Evolutionary conservation across 1,139 yeast species (phyloP).

Genomic region (Blastobotrys proliferans): DNA sequence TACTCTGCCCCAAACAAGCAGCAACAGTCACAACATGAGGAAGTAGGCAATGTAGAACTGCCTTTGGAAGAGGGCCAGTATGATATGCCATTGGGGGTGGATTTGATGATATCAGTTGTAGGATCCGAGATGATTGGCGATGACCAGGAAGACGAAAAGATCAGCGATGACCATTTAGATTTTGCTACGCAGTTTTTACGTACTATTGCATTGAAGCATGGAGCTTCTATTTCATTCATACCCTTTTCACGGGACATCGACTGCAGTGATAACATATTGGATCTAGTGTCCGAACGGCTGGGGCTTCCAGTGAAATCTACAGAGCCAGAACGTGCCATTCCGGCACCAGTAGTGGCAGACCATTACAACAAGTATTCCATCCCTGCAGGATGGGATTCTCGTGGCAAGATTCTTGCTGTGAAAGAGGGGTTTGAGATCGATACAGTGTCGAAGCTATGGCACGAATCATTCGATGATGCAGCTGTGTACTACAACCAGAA

Average conservation of each 20-base stretch:
- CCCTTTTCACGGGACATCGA: constrained; percentile 18
- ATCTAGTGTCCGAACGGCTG: constrained; percentile 26
- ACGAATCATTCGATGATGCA: not conserved
- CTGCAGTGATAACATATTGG: constrained; percentile 13
- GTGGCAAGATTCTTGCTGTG: constrained; percentile 33
- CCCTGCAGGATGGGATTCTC: constrained; percentile 41
- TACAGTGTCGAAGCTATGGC: constrained; percentile 19
- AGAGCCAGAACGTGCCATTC: constrained; percentile 20
- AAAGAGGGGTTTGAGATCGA: constrained; percentile 29
- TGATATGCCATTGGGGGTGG: constrained; percentile 34
- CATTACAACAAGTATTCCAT: constrained; percentile 37
- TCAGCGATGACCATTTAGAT: constrained; percentile 36
- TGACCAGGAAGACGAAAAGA: constrained; percentile 11
- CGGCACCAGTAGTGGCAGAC: constrained; percentile 35
- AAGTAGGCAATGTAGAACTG: constrained; percentile 22
- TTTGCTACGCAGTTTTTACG: constrained; percentile 54
- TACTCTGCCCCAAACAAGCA: constrained; percentile 18
- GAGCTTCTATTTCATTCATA: constrained; percentile 29
- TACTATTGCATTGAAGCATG: constrained; percentile 45
- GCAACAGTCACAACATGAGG: not conserved
- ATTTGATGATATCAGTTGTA: constrained; percentile 28
- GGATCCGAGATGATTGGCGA: constrained; percentile 23
- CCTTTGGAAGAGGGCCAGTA: constrained; percentile 35
- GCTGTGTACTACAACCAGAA: constrained; percentile 4
- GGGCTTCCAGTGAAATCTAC: constrained; percentile 20